Base-by-base conservation (phyloP, 768 basidiomycete species). In the Mycena venus region DNA sequence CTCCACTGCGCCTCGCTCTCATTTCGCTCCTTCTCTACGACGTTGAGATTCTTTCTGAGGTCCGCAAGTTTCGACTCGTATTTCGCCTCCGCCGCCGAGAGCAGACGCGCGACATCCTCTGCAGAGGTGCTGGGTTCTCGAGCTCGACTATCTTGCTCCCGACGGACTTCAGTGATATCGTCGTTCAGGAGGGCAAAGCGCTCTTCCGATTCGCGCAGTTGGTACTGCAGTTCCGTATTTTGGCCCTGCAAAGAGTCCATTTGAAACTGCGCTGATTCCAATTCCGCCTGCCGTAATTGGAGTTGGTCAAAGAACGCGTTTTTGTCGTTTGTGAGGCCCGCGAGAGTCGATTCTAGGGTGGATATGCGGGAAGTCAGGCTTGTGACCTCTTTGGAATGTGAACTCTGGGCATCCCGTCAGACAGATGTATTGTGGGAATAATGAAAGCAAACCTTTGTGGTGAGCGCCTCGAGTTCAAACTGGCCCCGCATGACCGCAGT, bases 1-100 rank as follows among this genome's bases (percentile, higher is more conserved):
- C 94, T 94, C 95, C 97, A 98, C 74, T 95, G 94, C 29, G 94
- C 93, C 78, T 99, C 98, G 34, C 90, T 90, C 61, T 98, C 97
- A 65, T 89, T 92, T 44, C 96, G 89, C 82, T 99, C 98, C 77
- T 89, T 91, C 85, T 99, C 98, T 25, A 92, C 82, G 11, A 85
- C 84, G 6, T 85, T 79, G 29, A 98, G 82, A 65, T 91, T 90
- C 74, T 88, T 86, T 74, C 90, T 90, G 76, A 98, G 82, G 77
- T 97, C 96, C 1, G 90, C 85, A 9, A 98, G 82, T 78, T 90
- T 93, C 3, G 89, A 83, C 80, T 98, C 97, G 76, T 95, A 94
- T 83, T 92, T 94, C 32, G 87, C 86, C 82, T 96, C 94, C 0
- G 93, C 88, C 19, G 93, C 91, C 21, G 92, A 90, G 19, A 98